Conservation (phyloP, 2,329 filamentous ascomycete genomes). For the Lasiodiplodia gonubiensis region DNA sequence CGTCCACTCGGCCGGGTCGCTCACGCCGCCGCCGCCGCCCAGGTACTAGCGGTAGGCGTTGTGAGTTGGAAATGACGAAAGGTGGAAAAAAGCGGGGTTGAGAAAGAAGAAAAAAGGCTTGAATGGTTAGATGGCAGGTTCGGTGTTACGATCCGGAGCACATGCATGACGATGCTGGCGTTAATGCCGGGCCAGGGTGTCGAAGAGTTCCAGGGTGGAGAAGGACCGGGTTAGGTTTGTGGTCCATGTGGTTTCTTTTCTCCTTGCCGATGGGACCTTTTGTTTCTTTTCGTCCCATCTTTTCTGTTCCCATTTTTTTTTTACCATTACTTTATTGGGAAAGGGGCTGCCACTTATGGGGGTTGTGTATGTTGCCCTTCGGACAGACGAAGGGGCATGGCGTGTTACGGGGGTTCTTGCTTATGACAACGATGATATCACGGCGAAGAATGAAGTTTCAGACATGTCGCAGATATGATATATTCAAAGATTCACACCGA, state of each 20-base stretch:
- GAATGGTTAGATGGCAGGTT: too few relatives aligned
- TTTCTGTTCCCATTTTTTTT: background rate
- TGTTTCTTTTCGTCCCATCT: background rate
- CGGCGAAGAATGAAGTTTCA: background rate
- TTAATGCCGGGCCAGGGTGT: background rate
- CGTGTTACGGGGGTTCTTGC: background rate
- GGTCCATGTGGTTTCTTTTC: background rate
- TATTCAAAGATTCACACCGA: background rate
- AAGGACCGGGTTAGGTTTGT: background rate
- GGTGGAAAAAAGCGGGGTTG: background rate
- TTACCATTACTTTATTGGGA: background rate
- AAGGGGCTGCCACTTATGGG: background rate
- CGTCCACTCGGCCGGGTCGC: conserved; percentile 5
- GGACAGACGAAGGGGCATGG: background rate
- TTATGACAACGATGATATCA: conserved; percentile 14
- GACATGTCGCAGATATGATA: background rate
- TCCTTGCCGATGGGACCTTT: background rate
- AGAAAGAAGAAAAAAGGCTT: background rate
- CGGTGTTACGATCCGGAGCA: too few relatives aligned
- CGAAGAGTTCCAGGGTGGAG: background rate
- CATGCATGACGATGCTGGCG: background rate
- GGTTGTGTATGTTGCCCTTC: background rate
- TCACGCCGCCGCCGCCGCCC: conserved; percentile 16
- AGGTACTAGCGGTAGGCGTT: background rate
- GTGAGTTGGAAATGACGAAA: background rate